A percentile compares a stretch with the other conserved stretches of the same genome.
phyloP scores from a whole-genome alignment of 2,329 filamentous ascomycete genomes.

The Chlorencoelia australis region DNA sequence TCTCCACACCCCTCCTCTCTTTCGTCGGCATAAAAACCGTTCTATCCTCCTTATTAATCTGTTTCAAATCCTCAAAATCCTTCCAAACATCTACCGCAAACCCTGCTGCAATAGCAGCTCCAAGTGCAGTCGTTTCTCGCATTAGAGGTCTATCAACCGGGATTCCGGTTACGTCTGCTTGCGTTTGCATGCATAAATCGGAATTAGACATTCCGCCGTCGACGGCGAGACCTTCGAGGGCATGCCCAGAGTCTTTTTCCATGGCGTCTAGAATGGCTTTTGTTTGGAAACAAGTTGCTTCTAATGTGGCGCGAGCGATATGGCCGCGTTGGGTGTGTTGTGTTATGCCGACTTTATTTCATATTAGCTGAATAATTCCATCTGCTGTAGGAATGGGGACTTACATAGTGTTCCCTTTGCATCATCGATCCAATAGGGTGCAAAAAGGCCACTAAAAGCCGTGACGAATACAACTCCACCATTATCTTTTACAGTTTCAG shows the following conservation, averaged over 20 bases:
- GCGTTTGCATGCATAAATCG: constrained; percentile 79
- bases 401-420: constrained; percentile 66
- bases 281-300: constrained; percentile 87
- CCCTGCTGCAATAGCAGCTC: constrained; percentile 82
- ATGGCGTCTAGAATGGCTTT: constrained; percentile 87
- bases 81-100: constrained; percentile 73
- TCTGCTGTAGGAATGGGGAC: constrained; percentile 1
- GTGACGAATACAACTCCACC: constrained; percentile 83
- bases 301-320: constrained; percentile 79
- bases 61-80: constrained; percentile 59
- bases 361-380: too few species aligned
- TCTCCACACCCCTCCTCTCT: constrained; percentile 42
- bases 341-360: constrained; percentile 58
- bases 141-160: constrained; percentile 76
- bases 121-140: constrained; percentile 83
- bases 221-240: constrained; percentile 65
- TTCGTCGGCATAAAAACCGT: constrained; percentile 60
- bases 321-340: constrained; percentile 78
- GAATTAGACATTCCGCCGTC: constrained; percentile 87
- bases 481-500: constrained; percentile 52
- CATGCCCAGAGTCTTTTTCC: constrained; percentile 74
- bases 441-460: constrained; percentile 83
- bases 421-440: constrained; percentile 91
- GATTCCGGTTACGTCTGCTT: constrained; percentile 76
- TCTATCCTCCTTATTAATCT: constrained; percentile 59